These are phyloP conservation scores for Flaveria linearis DNA, from an alignment of 129 eudicot genomes.

Conservation along the genomic window DNA sequence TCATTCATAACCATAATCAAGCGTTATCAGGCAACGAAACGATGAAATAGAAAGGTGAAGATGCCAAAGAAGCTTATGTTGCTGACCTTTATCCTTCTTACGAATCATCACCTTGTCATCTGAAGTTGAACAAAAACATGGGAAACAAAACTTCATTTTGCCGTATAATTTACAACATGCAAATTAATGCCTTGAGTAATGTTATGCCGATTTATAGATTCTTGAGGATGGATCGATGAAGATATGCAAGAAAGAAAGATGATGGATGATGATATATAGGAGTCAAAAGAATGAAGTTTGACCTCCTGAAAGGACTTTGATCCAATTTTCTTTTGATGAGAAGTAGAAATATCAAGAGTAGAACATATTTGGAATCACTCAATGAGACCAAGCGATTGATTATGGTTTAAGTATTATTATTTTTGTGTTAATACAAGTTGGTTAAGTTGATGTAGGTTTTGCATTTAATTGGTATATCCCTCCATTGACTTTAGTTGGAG, in stretches of 20 bases:
- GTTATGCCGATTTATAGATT: background rate
- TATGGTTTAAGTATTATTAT: background rate
- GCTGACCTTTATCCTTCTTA: slow-evolving; percentile 36
- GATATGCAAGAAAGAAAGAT: slow-evolving; percentile 11
- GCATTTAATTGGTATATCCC: slow-evolving; percentile 15
- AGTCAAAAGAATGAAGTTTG: slow-evolving; percentile 17
- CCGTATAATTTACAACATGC: background rate
- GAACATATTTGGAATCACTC: background rate
- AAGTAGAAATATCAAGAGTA: background rate
- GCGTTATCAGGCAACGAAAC: too few relatives aligned
- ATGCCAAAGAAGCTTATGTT: background rate
- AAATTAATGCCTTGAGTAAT: background rate
- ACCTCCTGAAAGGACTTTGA: slow-evolving; percentile 32
- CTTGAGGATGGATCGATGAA: slow-evolving; percentile 4
- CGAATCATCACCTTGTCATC: slow-evolving; percentile 23
- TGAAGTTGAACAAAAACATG: slow-evolving; percentile 40
- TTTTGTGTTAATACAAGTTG: background rate
- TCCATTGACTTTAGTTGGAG: slow-evolving; percentile 8
- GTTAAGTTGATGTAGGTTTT: slow-evolving; percentile 9
- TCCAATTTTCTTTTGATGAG: background rate
- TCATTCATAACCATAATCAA: background rate
- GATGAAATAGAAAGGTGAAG: too few relatives aligned
- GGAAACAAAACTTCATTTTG: slow-evolving; percentile 42
- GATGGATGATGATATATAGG: slow-evolving; percentile 25
- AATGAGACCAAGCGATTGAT: slow-evolving; percentile 28